Evolutionary conservation across 371 early-diverging fungal genomes (phyloP).

Genomic region (Paraphysoderma sedebokerense): DNA sequence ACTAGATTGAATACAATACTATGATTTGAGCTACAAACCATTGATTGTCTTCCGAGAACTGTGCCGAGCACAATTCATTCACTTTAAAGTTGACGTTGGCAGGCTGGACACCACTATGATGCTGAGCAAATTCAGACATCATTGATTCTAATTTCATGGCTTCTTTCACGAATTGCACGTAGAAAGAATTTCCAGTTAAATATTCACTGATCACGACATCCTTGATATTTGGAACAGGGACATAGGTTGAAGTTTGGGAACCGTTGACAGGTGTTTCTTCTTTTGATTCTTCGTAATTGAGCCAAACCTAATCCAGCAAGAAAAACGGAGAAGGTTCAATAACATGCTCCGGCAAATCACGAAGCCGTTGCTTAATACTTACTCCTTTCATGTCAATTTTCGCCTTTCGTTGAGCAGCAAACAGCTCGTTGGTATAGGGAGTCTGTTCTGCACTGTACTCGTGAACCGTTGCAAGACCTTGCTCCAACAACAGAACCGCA

Average conservation of each 20-base stretch:
- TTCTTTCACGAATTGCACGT: constrained; percentile 57
- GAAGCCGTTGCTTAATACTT: too few species aligned
- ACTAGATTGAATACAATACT: neutral
- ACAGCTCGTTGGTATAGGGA: constrained; percentile 42
- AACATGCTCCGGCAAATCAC: too few species aligned
- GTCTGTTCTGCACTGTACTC: constrained; percentile 70
- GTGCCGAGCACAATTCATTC: constrained; percentile 56
- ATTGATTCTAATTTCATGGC: constrained; percentile 57
- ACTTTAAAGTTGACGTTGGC: constrained; percentile 25
- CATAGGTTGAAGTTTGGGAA: too few species aligned
- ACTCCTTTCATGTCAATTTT: constrained; percentile 28
- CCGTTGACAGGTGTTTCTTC: too few species aligned
- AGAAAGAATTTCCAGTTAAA: constrained; percentile 43
- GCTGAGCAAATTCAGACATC: constrained; percentile 59
- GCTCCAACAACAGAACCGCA: constrained; percentile 43
- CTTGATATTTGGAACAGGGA: too few species aligned
- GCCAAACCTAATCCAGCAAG: too few species aligned
- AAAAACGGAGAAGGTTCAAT: too few species aligned
- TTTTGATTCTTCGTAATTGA: too few species aligned
- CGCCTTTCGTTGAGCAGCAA: constrained; percentile 61
- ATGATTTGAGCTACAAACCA: constrained; percentile 37
- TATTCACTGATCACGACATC: constrained; percentile 76
- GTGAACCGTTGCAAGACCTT: constrained; percentile 66
- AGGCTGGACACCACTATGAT: constrained; percentile 20
- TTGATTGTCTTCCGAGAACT: constrained; percentile 68